Evolutionary conservation across 164 flowering plant genomes (phyloP).

Genomic region (Vitis labrusca): DNA sequence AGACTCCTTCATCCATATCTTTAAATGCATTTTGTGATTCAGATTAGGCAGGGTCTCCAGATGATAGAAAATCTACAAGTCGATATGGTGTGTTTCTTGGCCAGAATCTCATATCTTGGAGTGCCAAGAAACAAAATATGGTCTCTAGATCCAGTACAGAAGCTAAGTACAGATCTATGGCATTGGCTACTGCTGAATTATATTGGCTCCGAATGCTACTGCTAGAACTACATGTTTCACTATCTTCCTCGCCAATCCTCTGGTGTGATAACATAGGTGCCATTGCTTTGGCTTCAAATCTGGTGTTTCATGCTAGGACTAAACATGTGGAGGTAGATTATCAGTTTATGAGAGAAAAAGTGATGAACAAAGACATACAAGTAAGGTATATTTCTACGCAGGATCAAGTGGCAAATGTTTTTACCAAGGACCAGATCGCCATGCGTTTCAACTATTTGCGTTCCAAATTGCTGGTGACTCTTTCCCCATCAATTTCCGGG

Average conservation of each 20-base stretch:
- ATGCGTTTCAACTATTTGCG: too few species aligned
- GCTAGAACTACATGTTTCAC: not conserved
- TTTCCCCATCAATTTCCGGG: too few species aligned
- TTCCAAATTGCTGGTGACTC: too few species aligned
- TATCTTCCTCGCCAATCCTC: not conserved
- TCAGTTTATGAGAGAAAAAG: not conserved
- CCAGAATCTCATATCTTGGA: not conserved
- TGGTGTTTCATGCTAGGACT: not conserved
- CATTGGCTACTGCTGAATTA: not conserved
- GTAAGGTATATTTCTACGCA: not conserved
- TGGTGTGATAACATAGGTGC: slow-evolving; percentile 1
- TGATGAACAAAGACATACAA: not conserved
- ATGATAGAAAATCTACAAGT: not conserved
- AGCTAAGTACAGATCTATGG: not conserved
- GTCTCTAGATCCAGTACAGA: not conserved
- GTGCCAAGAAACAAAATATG: not conserved
- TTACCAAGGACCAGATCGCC: not conserved
- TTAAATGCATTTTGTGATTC: not conserved
- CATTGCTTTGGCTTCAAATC: not conserved
- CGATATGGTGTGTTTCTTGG: not conserved
- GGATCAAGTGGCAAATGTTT: not conserved
- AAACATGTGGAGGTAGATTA: not conserved
- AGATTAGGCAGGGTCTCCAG: not conserved
- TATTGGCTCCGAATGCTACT: not conserved
- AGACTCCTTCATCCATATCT: too few species aligned